Percentiles rank a stretch among this genome's conserved stretches.
Conservation (phyloP, 148 eudicot species). For the Selenicereus undatus region DNA sequence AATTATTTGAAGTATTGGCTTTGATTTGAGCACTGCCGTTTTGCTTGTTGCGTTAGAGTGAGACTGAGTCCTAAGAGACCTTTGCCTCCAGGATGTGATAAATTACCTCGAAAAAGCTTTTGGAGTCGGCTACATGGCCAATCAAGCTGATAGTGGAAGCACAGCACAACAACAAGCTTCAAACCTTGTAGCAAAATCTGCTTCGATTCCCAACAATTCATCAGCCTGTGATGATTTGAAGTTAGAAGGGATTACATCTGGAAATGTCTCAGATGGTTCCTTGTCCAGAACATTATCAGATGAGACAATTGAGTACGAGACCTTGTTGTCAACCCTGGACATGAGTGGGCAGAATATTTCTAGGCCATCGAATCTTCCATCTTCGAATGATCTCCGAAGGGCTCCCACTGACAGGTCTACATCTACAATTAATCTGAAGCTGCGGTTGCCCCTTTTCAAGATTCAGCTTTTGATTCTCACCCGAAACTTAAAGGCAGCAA, state of each 20-base stretch:
- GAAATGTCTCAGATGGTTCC: slow-evolving; percentile 48
- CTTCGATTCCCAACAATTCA: slow-evolving; percentile 52
- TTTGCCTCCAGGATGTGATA: slow-evolving; percentile 63
- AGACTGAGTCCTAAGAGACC: neutral
- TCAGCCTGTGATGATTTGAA: slow-evolving; percentile 46
- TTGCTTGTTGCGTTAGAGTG: slow-evolving; percentile 14
- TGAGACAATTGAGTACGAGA: slow-evolving; percentile 76
- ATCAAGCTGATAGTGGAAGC: slow-evolving; percentile 64
- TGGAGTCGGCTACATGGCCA: slow-evolving; percentile 43
- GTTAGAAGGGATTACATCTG: slow-evolving; percentile 40
- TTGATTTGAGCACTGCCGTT: slow-evolving; percentile 8
- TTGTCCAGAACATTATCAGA: slow-evolving; percentile 82
- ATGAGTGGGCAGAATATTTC: slow-evolving; percentile 54
- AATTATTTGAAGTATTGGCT: neutral
- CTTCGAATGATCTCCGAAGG: slow-evolving; percentile 46
- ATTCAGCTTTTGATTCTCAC: slow-evolving; percentile 68
- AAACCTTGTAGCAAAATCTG: slow-evolving; percentile 41
- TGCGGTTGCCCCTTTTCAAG: slow-evolving; percentile 75
- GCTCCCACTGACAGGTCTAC: slow-evolving; percentile 52
- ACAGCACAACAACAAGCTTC: slow-evolving; percentile 48
- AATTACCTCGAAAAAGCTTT: slow-evolving; percentile 69
- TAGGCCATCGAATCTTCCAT: slow-evolving; percentile 43
- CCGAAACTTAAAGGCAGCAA: slow-evolving; percentile 84
- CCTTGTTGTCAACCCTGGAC: slow-evolving; percentile 69
- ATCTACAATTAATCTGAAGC: slow-evolving; percentile 59